Percentiles rank a stretch among this genome's conserved stretches.
Evolutionary conservation across 148 eudicot genomes (phyloP).

Genomic region (Oxyria digyna): DNA sequence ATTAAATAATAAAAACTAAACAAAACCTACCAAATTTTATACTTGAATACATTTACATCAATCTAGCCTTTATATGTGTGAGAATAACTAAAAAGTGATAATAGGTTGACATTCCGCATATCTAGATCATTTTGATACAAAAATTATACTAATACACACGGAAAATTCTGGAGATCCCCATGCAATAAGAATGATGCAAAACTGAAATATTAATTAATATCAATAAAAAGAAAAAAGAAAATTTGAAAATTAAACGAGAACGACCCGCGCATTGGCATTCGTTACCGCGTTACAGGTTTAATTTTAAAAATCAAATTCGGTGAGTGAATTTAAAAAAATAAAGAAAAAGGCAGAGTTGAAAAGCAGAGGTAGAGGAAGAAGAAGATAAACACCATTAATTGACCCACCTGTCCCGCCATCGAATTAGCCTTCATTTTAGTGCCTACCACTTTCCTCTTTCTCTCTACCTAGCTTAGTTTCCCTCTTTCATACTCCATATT

Average conservation of each 20-base stretch:
- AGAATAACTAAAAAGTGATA: no score
- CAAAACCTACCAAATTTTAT: no score
- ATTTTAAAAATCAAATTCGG: not conserved
- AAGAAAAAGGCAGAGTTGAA: not conserved
- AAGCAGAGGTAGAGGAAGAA: not conserved
- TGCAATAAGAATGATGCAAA: not conserved
- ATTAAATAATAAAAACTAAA: no score
- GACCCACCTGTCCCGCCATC: constrained; percentile 62
- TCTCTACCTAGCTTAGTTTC: no score
- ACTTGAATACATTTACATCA: no score
- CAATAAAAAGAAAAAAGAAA: no score
- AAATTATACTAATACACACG: no score
- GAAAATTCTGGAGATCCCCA: not conserved
- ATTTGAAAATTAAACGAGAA: not conserved
- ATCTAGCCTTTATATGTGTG: no score
- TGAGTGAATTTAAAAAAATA: not conserved
- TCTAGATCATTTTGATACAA: no score
- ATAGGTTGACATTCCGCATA: no score
- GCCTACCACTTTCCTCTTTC: constrained; percentile 19
- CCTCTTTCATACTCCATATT: not conserved
- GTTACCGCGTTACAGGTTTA: not conserved
- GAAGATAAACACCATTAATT: constrained; percentile 39
- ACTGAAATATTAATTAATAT: not conserved
- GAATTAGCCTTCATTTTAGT: constrained; percentile 43
- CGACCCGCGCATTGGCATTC: not conserved